These are phyloP conservation scores for Umbelopsis sp. DNA, from an alignment of 192 early-diverging fungal species.

Conservation along the genomic window DNA sequence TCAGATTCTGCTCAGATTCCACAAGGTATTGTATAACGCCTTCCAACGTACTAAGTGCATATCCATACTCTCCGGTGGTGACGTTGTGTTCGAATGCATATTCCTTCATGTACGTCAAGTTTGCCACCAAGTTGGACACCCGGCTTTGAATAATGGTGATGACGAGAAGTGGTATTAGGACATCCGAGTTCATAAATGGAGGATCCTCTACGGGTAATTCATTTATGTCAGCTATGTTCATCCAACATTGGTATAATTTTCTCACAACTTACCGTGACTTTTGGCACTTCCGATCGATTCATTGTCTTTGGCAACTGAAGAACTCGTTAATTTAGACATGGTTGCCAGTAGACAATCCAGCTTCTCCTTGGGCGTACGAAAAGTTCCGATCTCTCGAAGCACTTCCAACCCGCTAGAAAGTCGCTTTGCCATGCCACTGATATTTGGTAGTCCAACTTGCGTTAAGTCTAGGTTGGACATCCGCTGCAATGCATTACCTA, in stretches of 20 bases:
- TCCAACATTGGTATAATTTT: neutral
- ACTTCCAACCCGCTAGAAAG: slow-evolving; percentile 39
- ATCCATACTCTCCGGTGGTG: slow-evolving; percentile 44
- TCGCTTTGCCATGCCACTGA: slow-evolving; percentile 30
- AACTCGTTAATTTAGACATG: slow-evolving; percentile 27
- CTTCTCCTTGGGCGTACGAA: slow-evolving; percentile 53
- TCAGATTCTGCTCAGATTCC: slow-evolving; percentile 29
- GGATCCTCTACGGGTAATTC: neutral
- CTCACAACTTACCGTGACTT: slow-evolving; percentile 14
- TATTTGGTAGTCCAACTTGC: slow-evolving; percentile 48
- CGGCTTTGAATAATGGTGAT: slow-evolving; percentile 47
- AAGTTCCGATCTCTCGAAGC: slow-evolving; percentile 46
- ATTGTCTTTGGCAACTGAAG: neutral
- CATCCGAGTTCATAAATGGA: slow-evolving; percentile 37
- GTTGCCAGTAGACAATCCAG: slow-evolving; percentile 43
- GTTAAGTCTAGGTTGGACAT: slow-evolving; percentile 45
- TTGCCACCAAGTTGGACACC: slow-evolving; percentile 46
- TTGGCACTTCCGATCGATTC: neutral
- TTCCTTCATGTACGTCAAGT: slow-evolving; percentile 54
- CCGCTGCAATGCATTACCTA: slow-evolving; percentile 34
- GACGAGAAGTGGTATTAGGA: slow-evolving; percentile 49
- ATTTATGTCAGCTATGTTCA: neutral
- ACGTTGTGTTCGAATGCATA: slow-evolving; percentile 45
- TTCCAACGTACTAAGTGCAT: slow-evolving; percentile 51
- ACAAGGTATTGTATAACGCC: slow-evolving; percentile 47